phyloP scores from a whole-genome alignment of 495 filamentous ascomycete genomes.

The Penicillium cinerascens region DNA sequence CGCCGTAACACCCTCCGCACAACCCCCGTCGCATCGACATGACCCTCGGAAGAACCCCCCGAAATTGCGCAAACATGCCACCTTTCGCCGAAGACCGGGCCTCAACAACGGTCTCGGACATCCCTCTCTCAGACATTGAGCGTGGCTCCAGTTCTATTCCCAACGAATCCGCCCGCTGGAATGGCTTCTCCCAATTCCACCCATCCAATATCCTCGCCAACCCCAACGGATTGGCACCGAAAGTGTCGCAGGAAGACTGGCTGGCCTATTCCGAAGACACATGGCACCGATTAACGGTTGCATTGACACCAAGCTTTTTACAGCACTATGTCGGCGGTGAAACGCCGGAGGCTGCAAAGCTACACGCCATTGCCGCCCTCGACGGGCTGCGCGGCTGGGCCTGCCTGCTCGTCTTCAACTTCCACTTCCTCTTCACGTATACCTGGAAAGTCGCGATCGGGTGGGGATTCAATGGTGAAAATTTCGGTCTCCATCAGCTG shows the following conservation, averaged over 20 bases:
- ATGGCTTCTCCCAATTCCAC: slow-evolving; percentile 25
- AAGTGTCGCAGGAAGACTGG: slow-evolving; percentile 30
- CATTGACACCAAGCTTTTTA: slow-evolving; percentile 39
- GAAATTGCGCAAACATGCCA: slow-evolving; percentile 11
- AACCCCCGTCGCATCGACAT: neutral
- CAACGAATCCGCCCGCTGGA: slow-evolving; percentile 19
- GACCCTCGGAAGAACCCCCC: neutral
- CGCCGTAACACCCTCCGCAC: neutral
- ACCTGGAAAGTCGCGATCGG: slow-evolving; percentile 45
- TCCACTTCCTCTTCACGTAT: slow-evolving; percentile 52
- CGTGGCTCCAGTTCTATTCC: slow-evolving; percentile 7
- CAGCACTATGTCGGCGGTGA: slow-evolving; percentile 38
- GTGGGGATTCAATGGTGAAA: slow-evolving; percentile 48
- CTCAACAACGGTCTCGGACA: slow-evolving; percentile 25
- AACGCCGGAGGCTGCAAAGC: slow-evolving; percentile 26
- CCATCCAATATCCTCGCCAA: slow-evolving; percentile 31
- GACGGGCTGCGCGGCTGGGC: slow-evolving; percentile 52
- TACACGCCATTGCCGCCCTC: slow-evolving; percentile 46
- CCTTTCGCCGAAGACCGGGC: slow-evolving; percentile 7
- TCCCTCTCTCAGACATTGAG: slow-evolving; percentile 36
- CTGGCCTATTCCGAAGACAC: slow-evolving; percentile 22
- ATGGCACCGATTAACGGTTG: slow-evolving; percentile 32
- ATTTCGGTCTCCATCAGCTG: slow-evolving; percentile 56
- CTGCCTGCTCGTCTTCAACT: slow-evolving; percentile 51
- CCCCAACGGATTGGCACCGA: slow-evolving; percentile 16